Evolutionary conservation across 208 protist species (phyloP).

Genomic region (Leishmania aethiopica): DNA sequence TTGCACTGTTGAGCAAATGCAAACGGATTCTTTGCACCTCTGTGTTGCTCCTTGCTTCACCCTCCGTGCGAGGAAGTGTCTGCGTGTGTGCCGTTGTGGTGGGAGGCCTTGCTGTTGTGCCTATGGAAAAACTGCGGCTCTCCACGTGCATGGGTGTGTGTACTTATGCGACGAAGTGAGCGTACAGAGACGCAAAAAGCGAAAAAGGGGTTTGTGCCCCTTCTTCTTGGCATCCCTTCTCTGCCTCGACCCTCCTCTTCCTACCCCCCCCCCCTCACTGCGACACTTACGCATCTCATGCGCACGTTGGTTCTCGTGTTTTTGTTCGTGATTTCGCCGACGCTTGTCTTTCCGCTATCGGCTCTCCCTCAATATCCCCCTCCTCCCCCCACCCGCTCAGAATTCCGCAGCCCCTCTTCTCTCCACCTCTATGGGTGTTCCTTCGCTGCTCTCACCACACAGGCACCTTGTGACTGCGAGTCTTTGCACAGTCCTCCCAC

Average conservation of each 20-base stretch:
- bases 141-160: background rate
- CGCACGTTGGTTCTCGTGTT: background rate
- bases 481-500: background rate
- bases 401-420: background rate
- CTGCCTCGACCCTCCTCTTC: background rate
- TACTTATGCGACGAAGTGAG: background rate
- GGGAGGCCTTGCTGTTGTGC: background rate
- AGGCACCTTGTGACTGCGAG: background rate
- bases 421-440: background rate
- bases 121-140: background rate
- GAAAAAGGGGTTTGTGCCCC: background rate
- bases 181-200: background rate
- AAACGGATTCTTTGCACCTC: background rate
- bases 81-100: background rate
- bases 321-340: background rate
- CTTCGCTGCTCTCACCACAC: conserved; percentile 1
- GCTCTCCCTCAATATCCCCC: background rate
- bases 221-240: background rate
- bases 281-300: background rate
- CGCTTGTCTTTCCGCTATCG: background rate
- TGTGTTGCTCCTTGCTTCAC: background rate
- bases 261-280: background rate
- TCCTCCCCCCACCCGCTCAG: background rate
- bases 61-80: background rate
- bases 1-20: background rate